These are phyloP conservation scores for Penicillium simplicissimum DNA, from an alignment of 495 filamentous ascomycete species.

Conservation along the genomic window DNA sequence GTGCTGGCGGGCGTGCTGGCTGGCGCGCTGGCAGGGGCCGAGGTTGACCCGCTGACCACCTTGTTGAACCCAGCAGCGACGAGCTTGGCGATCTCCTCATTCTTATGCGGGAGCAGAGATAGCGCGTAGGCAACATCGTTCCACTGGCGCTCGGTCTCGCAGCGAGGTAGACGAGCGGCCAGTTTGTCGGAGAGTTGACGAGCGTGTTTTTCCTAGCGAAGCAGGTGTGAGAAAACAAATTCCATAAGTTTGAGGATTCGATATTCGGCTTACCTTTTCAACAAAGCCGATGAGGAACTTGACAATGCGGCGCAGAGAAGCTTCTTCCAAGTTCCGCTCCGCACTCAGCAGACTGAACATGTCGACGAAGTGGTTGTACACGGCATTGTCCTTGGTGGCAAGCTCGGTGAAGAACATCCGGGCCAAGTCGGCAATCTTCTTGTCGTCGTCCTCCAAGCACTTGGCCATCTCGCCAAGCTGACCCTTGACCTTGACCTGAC, in stretches of 20 bases:
- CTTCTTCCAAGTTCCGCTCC: conserved; percentile 78
- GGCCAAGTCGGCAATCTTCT: conserved; percentile 87
- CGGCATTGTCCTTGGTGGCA: conserved; percentile 95
- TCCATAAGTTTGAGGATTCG: too few species aligned
- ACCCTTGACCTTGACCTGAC: conserved; percentile 99
- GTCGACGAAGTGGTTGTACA: conserved; percentile 99
- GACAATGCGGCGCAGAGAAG: conserved; percentile 77
- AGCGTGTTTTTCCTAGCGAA: conserved; percentile 86
- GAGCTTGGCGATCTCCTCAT: conserved; percentile 90
- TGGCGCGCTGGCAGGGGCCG: conserved; percentile 22
- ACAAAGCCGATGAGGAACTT: conserved; percentile 94
- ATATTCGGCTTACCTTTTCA: conserved; percentile 72
- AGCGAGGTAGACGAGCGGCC: conserved; percentile 80
- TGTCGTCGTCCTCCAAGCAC: conserved; percentile 93
- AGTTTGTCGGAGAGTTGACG: conserved; percentile 94
- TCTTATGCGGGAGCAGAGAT: conserved; percentile 89
- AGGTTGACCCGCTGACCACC: conserved; percentile 58
- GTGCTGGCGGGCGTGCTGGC: conserved; percentile 5
- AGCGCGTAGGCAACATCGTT: conserved; percentile 93
- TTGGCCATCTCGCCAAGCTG: conserved; percentile 99
- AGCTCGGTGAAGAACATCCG: conserved; percentile 99
- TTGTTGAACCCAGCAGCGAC: conserved; percentile 78
- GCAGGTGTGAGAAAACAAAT: conserved; percentile 9
- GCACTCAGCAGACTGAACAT: conserved; percentile 95
- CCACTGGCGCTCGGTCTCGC: conserved; percentile 94